Percentiles rank a stretch among this genome's conserved stretches.
These are phyloP conservation scores for Mikania micrantha DNA, from an alignment of 129 eudicot species.

Conservation along the genomic window DNA sequence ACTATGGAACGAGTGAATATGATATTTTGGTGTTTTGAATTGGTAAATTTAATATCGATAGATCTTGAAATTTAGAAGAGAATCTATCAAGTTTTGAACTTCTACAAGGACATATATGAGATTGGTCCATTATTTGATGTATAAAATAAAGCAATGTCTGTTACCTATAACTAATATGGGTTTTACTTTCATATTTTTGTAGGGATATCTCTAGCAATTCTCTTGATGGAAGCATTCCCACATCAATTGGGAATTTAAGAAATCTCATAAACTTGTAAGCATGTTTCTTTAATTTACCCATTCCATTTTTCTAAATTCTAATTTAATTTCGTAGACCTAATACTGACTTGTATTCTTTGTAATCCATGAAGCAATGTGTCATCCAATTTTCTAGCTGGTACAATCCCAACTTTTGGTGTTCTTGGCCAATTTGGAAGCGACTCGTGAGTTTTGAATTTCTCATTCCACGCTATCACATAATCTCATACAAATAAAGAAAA, in stretches of 20 bases:
- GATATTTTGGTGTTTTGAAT: neutral
- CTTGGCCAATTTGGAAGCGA: constrained; percentile 52
- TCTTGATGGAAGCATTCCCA: constrained; percentile 83
- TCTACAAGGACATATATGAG: neutral
- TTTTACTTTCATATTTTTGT: constrained; percentile 18
- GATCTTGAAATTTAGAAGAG: neutral
- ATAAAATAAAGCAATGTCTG: neutral
- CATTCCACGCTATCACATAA: neutral
- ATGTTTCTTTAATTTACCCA: constrained; percentile 5
- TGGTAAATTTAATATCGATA: neutral
- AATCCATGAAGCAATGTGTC: constrained; percentile 67
- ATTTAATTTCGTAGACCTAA: neutral
- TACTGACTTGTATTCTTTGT: constrained; percentile 13
- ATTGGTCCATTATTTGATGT: neutral
- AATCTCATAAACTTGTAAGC: constrained; percentile 69
- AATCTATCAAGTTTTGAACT: neutral
- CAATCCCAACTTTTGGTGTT: constrained; percentile 68
- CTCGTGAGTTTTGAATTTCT: constrained; percentile 59
- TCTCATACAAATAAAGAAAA: neutral
- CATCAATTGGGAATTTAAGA: constrained; percentile 67
- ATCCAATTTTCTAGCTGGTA: constrained; percentile 74
- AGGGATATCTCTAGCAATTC: constrained; percentile 98
- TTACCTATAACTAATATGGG: neutral
- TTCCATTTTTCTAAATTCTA: neutral
- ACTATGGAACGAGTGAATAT: too few species aligned